Evolutionary conservation across 352 stramenopile species (phyloP).

Genomic region (Phytophthora chlamydospora): DNA sequence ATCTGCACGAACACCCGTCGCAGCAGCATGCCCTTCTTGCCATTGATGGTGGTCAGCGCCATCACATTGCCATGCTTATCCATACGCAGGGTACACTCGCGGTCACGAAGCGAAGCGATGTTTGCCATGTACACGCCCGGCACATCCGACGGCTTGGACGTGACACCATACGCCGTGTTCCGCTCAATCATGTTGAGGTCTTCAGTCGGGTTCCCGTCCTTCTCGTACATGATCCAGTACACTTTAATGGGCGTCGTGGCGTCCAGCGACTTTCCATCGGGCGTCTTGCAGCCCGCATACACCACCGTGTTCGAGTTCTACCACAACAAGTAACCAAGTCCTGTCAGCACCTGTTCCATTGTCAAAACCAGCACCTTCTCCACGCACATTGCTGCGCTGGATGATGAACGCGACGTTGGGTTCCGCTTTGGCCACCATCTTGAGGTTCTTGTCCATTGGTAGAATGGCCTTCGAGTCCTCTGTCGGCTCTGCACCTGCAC

Average conservation of each 20-base stretch:
- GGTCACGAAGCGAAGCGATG: constrained; percentile 76
- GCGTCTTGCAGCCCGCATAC: constrained; percentile 60
- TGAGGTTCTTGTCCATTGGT: constrained; percentile 71
- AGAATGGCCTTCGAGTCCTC: constrained; percentile 33
- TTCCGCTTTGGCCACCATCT: constrained; percentile 72
- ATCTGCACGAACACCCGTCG: constrained; percentile 86
- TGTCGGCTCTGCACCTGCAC: constrained; percentile 7
- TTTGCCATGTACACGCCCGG: constrained; percentile 47
- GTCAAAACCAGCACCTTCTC: background rate
- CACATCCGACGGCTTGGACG: constrained; percentile 45
- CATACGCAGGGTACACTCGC: constrained; percentile 61
- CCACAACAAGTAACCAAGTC: constrained; percentile 3
- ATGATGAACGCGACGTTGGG: constrained; percentile 87
- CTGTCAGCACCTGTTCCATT: background rate
- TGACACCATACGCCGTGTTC: constrained; percentile 81
- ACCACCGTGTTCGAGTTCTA: constrained; percentile 90
- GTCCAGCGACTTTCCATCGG: constrained; percentile 59
- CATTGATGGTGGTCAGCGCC: constrained; percentile 73
- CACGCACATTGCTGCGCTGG: constrained; percentile 81
- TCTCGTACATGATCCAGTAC: constrained; percentile 91
- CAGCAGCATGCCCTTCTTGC: constrained; percentile 66
- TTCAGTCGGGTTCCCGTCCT: constrained; percentile 65
- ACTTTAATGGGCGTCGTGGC: constrained; percentile 67
- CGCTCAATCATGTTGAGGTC: constrained; percentile 89
- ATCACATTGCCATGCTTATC: constrained; percentile 64